phyloP scores from a whole-genome alignment of 2,329 filamentous ascomycete species.

The Diaporthe capsici region DNA sequence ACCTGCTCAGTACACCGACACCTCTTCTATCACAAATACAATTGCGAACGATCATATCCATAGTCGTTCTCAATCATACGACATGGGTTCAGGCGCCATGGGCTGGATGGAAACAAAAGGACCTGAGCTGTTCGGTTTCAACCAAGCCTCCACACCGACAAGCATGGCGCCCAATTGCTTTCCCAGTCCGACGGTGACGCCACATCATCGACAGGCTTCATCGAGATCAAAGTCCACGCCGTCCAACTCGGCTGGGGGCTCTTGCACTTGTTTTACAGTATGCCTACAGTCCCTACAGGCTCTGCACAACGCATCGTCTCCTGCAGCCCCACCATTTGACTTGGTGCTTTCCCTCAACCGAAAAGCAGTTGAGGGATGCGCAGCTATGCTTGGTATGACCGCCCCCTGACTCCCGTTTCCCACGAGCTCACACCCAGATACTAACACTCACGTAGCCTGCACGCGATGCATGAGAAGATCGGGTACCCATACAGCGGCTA shows the following conservation, averaged over 20 bases:
- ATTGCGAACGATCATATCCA: conserved; percentile 48
- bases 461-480: conserved; percentile 59
- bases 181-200: conserved; percentile 56
- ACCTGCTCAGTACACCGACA: conserved; percentile 51
- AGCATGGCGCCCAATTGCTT: conserved; percentile 56
- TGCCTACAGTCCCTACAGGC: conserved; percentile 63
- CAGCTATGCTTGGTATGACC: conserved; percentile 56
- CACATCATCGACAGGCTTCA: conserved; percentile 50
- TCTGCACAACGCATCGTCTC: conserved; percentile 60
- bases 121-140: conserved; percentile 53
- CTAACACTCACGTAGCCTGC: conserved; percentile 49
- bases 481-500: conserved; percentile 60
- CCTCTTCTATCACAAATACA: conserved; percentile 49
- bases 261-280: conserved; percentile 62
- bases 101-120: conserved; percentile 49
- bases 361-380: conserved; percentile 64
- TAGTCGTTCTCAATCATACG: conserved; percentile 54
- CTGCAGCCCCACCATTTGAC: conserved; percentile 58
- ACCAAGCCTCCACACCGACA: conserved; percentile 52
- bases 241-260: conserved; percentile 46
- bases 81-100: conserved; percentile 51
- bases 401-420: too few species aligned
- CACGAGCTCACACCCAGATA: background rate
- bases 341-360: conserved; percentile 61
- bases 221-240: conserved; percentile 49